Percentiles rank a stretch among this genome's conserved stretches.
Evolutionary conservation across 2,329 filamentous ascomycete species (phyloP).

Genomic region (Clonostachys rosea): DNA sequence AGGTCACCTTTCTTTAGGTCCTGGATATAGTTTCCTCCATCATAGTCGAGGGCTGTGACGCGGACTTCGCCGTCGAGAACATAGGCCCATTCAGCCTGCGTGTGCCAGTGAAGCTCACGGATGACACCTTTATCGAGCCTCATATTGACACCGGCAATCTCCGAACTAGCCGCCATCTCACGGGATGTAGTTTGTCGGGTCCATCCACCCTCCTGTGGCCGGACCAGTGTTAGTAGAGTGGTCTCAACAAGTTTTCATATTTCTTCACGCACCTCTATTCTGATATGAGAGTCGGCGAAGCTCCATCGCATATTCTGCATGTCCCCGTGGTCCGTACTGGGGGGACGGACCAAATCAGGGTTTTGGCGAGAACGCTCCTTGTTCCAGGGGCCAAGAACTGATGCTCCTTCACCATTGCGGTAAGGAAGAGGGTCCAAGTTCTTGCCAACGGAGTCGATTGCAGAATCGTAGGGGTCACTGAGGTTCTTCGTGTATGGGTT

Average conservation of each 20-base stretch:
- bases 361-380: slow-evolving; percentile 62
- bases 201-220: slow-evolving; percentile 65
- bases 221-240: not conserved
- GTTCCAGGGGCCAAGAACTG: slow-evolving; percentile 67
- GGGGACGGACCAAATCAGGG: slow-evolving; percentile 67
- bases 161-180: slow-evolving; percentile 60
- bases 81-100: slow-evolving; percentile 75
- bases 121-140: slow-evolving; percentile 68
- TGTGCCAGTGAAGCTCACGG: slow-evolving; percentile 78
- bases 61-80: slow-evolving; percentile 67
- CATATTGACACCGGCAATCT: slow-evolving; percentile 77
- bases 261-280: slow-evolving; percentile 46
- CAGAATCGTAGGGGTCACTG: slow-evolving; percentile 57
- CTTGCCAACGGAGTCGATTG: slow-evolving; percentile 55
- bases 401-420: slow-evolving; percentile 59
- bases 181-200: slow-evolving; percentile 67
- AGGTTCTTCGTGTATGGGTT: slow-evolving; percentile 56
- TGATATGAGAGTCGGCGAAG: slow-evolving; percentile 59
- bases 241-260: not conserved
- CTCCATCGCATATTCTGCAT: slow-evolving; percentile 71
- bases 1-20: slow-evolving; percentile 72
- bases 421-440: slow-evolving; percentile 60
- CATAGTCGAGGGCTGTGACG: slow-evolving; percentile 68
- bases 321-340: slow-evolving; percentile 67
- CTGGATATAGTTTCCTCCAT: slow-evolving; percentile 73